Percentiles rank a stretch among this genome's conserved stretches.
phyloP scores from a whole-genome alignment of 306 rosid species.

The Arachis hypogaea region DNA sequence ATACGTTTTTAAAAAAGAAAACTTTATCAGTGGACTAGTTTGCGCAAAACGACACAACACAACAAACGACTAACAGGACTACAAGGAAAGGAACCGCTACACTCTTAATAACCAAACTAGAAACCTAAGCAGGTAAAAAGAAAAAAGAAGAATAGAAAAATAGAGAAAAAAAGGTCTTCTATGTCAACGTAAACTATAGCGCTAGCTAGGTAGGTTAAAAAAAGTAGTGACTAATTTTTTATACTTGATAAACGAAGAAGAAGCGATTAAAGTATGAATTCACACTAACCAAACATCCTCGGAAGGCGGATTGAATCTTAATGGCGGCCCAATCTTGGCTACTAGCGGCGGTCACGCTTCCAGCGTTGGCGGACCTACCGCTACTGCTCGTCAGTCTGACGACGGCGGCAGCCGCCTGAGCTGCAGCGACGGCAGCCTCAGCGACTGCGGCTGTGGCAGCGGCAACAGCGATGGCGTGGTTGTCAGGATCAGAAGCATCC shows the following conservation, averaged over 20 bases:
- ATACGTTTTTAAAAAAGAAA: background rate
- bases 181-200: background rate
- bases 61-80: background rate
- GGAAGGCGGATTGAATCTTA: slow-evolving; percentile 87
- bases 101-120: slow-evolving; percentile 1
- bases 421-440: slow-evolving; percentile 65
- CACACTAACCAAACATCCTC: slow-evolving; percentile 76
- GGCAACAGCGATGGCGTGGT: slow-evolving; percentile 65
- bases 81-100: background rate
- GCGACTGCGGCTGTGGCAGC: slow-evolving; percentile 58
- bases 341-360: slow-evolving; percentile 27
- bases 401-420: slow-evolving; percentile 60
- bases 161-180: background rate
- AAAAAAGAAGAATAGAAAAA: too few species aligned
- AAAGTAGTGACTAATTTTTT: too few species aligned
- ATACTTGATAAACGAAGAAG: background rate
- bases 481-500: slow-evolving; percentile 34
- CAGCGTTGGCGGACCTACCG: slow-evolving; percentile 17
- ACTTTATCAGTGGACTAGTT: slow-evolving; percentile 17
- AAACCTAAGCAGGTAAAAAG: background rate
- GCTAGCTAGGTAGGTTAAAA: too few species aligned
- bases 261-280: background rate
- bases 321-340: slow-evolving; percentile 73
- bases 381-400: slow-evolving; percentile 58
- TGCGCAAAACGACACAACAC: slow-evolving; percentile 41